Evolutionary conservation across 805 yeast species (phyloP), one percentile per base, ranked within the genome.

Genomic region (Wickerhamomyces pijperi): DNA sequence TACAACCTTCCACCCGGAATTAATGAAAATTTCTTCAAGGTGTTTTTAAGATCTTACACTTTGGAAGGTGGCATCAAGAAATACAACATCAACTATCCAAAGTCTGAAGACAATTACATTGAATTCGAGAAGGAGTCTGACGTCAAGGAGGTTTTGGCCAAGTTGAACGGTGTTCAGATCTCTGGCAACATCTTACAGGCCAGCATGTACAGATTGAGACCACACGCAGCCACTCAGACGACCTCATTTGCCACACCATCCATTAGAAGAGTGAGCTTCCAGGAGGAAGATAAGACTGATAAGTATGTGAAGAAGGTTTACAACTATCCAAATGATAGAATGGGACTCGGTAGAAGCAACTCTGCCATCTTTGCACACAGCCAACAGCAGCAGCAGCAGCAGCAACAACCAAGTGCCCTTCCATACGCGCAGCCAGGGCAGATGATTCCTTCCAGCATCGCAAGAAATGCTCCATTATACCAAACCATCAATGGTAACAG

Each of bases 1-100:
- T 48, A 51, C 38, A 54, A 53, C 32, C 41, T 53, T 35, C 53
- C 58, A 14, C 44, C 45, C n/a, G 41, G 44, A 3, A 42, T 52
- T 8, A 50, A 47, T 38, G 58, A 53, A 35, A 48, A 50, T 21
- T 54, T 54, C 32, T 54, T 54, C 43, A 51, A 53, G 39, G 36
- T 50, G 31, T 49, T 54, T 23, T 44, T 54, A 38, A 47, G 45
- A 40, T 42, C 38, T 15, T 53, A 54, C 35, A 39, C 40, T 2
- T 43, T 52, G 19, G 39, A 45, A 29, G 56, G 56, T 2, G 36
- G 37, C 3, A 45, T 52, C 13, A 29, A 50, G 31, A 51, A 44
- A 28, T 52, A 39, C 36, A 45, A 39, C 14, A 44, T 51, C 19
- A 43, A 39, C 14, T 35, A 42, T 5, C 32, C 39, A 3, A 40